A percentile compares a stretch with the other conserved stretches of the same genome.
These are phyloP conservation scores for Boechera stricta DNA, from an alignment of 345 rosid genomes.

Conservation along the genomic window DNA sequence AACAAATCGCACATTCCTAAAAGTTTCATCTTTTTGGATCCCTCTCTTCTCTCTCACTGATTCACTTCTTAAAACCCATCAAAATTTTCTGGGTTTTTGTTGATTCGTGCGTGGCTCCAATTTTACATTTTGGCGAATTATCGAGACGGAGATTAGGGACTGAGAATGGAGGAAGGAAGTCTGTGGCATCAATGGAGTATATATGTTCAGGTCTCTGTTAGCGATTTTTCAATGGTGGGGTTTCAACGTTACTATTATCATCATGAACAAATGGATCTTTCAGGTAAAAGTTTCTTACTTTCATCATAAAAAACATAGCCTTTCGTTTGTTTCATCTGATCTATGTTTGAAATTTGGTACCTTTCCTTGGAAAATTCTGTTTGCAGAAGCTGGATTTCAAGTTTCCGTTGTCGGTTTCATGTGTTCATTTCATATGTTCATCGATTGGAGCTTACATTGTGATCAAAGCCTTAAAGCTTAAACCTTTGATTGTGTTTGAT, in stretches of 20 bases:
- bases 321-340: slow-evolving; percentile 21
- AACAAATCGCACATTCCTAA: neutral
- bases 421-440: slow-evolving; percentile 94
- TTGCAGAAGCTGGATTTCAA: slow-evolving; percentile 93
- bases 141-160: neutral
- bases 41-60: neutral
- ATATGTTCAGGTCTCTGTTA: slow-evolving; percentile 77
- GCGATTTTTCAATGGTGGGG: slow-evolving; percentile 97
- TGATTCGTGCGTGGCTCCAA: neutral
- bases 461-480: slow-evolving; percentile 83
- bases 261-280: slow-evolving; percentile 99
- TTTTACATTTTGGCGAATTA: neutral
- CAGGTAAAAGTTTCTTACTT: slow-evolving; percentile 59
- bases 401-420: slow-evolving; percentile 90
- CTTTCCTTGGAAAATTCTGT: slow-evolving; percentile 4
- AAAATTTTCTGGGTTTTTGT: neutral
- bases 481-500: slow-evolving; percentile 82
- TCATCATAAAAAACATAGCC: neutral
- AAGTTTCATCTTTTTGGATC: neutral
- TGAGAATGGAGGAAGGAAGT: slow-evolving; percentile 77
- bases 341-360: neutral
- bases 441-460: slow-evolving; percentile 86
- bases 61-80: slow-evolving; percentile 13
- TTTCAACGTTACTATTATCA: slow-evolving; percentile 95
- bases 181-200: slow-evolving; percentile 25